A percentile compares a stretch with the other conserved stretches of the same genome.
phyloP scores from a whole-genome alignment of 192 early-diverging fungal genomes.

The Linnemannia elongata region DNA sequence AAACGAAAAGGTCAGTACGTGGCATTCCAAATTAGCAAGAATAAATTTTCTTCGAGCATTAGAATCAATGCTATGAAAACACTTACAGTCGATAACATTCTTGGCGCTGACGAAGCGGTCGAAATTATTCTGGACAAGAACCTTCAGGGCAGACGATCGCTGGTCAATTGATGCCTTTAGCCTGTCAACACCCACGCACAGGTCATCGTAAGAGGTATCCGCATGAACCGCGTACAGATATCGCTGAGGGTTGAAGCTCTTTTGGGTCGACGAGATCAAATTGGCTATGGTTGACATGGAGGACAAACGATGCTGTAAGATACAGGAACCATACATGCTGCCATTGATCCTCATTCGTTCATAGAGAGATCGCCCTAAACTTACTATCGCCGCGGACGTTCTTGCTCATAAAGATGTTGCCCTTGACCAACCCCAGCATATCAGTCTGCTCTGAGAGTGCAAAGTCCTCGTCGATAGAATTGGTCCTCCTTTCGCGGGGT shows the following conservation, averaged over 20 bases:
- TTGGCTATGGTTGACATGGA: conserved; percentile 12
- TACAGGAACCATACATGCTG: too few species aligned
- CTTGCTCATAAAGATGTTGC: conserved; percentile 33
- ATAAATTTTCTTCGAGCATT: background rate
- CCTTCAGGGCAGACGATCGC: conserved; percentile 88
- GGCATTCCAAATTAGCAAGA: too few species aligned
- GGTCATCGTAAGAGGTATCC: conserved; percentile 86
- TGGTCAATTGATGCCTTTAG: conserved; percentile 83
- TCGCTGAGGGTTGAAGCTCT: conserved; percentile 69
- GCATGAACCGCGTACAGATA: conserved; percentile 90
- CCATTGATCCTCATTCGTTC: too few species aligned
- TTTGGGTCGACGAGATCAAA: conserved; percentile 58
- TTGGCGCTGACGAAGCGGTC: conserved; percentile 97
- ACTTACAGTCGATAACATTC: conserved; percentile 89
- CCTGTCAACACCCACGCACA: conserved; percentile 80
- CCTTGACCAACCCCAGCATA: conserved; percentile 60
- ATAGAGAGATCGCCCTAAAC: background rate
- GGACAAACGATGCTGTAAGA: background rate
- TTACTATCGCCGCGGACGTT: conserved; percentile 42
- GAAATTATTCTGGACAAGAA: conserved; percentile 95
- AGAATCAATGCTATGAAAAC: background rate
- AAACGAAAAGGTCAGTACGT: background rate
- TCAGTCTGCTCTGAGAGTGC: conserved; percentile 62
- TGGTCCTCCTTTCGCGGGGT: conserved; percentile 21
- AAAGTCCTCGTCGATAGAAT: conserved; percentile 34